Percentiles rank a stretch among this genome's conserved stretches.
phyloP scores from a whole-genome alignment of 1,284 basidiomycete species.

The Thelephora terrestris region DNA sequence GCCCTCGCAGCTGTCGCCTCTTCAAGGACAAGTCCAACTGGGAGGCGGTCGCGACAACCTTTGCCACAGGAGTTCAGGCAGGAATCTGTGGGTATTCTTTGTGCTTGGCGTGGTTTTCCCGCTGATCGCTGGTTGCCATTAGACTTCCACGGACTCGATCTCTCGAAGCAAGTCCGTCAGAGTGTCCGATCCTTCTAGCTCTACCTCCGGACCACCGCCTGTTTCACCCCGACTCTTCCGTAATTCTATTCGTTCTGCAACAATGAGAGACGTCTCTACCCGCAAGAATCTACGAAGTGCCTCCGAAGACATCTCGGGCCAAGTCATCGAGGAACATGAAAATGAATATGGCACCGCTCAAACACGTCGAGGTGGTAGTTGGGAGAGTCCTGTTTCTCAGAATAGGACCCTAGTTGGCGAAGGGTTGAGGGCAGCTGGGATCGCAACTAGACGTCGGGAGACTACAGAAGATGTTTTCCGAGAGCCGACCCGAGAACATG shows the following conservation, averaged over 20 bases:
- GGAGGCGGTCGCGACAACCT: constrained; percentile 39
- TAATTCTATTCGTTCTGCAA: background rate
- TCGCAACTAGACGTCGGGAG: constrained; percentile 30
- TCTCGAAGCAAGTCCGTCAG: constrained; percentile 6
- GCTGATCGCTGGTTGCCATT: constrained; percentile 2
- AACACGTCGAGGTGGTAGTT: constrained; percentile 48
- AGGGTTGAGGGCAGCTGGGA: constrained; percentile 61
- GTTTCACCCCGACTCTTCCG: background rate
- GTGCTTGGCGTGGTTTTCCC: constrained; percentile 5
- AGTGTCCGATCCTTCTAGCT: background rate
- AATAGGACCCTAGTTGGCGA: constrained; percentile 54
- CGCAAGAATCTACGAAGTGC: background rate
- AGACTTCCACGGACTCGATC: constrained; percentile 6
- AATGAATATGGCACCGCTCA: constrained; percentile 26
- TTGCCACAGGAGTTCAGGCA: constrained; percentile 55
- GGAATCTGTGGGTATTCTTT: constrained; percentile 6
- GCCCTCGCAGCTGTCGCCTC: constrained; percentile 54
- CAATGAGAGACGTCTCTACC: background rate
- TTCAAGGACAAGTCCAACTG: constrained; percentile 35
- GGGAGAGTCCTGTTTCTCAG: constrained; percentile 44
- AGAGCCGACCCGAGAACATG: background rate
- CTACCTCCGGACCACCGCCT: background rate
- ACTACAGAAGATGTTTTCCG: constrained; percentile 30
- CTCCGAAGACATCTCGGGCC: constrained; percentile 25
- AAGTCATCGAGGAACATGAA: constrained; percentile 22